These are phyloP conservation scores for Pichia rugopelliculosa DNA, from an alignment of 805 yeast genomes.

Conservation along the genomic window DNA sequence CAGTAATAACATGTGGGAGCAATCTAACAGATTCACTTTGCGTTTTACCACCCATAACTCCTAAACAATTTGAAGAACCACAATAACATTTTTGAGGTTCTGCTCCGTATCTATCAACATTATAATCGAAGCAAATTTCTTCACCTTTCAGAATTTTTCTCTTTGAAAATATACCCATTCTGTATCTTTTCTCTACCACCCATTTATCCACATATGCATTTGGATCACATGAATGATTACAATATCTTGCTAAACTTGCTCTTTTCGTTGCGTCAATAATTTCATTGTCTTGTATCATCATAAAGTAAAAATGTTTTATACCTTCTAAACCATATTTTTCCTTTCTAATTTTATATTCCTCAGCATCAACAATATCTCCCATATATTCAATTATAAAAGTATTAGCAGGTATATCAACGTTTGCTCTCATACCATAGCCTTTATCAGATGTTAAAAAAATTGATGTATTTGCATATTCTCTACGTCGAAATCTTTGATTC, in stretches of 20 bases:
- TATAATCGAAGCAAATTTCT: slow-evolving; percentile 87
- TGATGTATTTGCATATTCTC: slow-evolving; percentile 66
- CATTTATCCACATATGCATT: slow-evolving; percentile 94
- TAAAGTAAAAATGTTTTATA: slow-evolving; percentile 81
- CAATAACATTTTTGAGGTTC: slow-evolving; percentile 91
- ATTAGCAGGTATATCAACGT: slow-evolving; percentile 46
- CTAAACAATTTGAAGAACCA: slow-evolving; percentile 87
- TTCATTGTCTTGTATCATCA: slow-evolving; percentile 91
- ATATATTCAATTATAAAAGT: slow-evolving; percentile 85
- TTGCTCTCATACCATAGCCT: slow-evolving; percentile 86
- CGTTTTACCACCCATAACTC: slow-evolving; percentile 93
- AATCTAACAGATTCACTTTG: slow-evolving; percentile 87
- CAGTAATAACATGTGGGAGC: slow-evolving; percentile 75
- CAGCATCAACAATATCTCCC: slow-evolving; percentile 88
- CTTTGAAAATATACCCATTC: slow-evolving; percentile 93
- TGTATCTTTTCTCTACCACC: slow-evolving; percentile 84
- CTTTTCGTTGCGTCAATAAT: slow-evolving; percentile 90
- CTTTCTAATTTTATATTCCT: slow-evolving; percentile 67
- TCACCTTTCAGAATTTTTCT: slow-evolving; percentile 68
- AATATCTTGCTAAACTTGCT: slow-evolving; percentile 86
- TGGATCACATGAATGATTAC: slow-evolving; percentile 93
- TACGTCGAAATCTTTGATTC: slow-evolving; percentile 81
- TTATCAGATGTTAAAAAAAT: slow-evolving; percentile 78
- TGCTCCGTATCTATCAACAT: slow-evolving; percentile 95
- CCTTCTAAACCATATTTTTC: slow-evolving; percentile 61